Base-by-base conservation (phyloP, 83 land plant species). In the Picea abies region DNA sequence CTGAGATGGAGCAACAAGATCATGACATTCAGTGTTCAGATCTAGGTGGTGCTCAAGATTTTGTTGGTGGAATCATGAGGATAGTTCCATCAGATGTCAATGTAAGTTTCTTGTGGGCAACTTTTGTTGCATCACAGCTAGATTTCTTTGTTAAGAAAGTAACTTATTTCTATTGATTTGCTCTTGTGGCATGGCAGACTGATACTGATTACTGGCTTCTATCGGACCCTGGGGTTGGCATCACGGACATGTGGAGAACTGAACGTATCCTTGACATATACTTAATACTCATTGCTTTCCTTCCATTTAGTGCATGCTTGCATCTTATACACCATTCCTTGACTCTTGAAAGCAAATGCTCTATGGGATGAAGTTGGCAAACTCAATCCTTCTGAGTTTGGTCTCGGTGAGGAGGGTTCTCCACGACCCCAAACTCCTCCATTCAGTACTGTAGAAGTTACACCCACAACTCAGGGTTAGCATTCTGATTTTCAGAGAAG, bases 121-220 rank as follows among this genome's bases (percentile, higher is more conserved):
- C 69, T 58, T 25, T 49, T 3, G 4, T 35, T 56, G 56, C 67
- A 56, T 39, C 44, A 7, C 44, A n/a, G 15, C 61, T 44, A 20
- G 20, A 68, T 29, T 23, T 62, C 35, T 79, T 29, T 37, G 39
- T 77, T 25, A 22, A 26, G 8, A 22, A 62, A 72, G 83, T 60
- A 58, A 15, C 22, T 86, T 77, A 60, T 14, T 32, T 68, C n/a
- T 69, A 19, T 35, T 12, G 68, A 14, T 39, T 22, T n/a, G 44
- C 76, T 44, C 44, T 72, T 44, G 41, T 41, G 49, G 49, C 19
- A 41, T 72, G 56, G 75, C 90, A 94, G 95, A 88, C 78, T 49
- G 93, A 93, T 75, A 86, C 96, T 76, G 97, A 94, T 76, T 94
- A 94, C 82, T 94, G 97, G 97, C 86, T 94, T 79, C 83, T 88